Evolutionary conservation across 2,329 filamentous ascomycete species (phyloP).

Genomic region (Ascochyta pisi): DNA sequence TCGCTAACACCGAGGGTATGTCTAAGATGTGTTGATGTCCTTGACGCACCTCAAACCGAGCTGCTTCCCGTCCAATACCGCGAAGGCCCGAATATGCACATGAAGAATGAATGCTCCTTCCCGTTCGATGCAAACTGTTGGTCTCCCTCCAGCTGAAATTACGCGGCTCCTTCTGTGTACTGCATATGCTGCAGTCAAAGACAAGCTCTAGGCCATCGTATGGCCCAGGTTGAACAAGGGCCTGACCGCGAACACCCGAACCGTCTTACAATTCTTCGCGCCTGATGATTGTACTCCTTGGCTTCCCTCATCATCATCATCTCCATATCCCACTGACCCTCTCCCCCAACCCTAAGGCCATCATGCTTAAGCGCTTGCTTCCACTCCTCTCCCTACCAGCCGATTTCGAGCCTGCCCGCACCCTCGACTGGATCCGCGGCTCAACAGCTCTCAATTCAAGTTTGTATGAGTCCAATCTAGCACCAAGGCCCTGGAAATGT

Average conservation of each 20-base stretch:
- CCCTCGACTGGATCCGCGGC: conserved; percentile 23
- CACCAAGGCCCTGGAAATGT: conserved; percentile 34
- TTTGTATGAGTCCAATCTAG: conserved; percentile 29
- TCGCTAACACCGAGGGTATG: conserved; percentile 10
- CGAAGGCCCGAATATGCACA: neutral
- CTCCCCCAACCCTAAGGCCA: conserved; percentile 34
- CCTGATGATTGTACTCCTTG: neutral
- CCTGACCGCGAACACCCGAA: neutral
- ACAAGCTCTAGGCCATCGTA: neutral
- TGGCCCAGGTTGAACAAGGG: neutral
- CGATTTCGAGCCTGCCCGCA: conserved; percentile 3
- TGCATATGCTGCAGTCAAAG: neutral
- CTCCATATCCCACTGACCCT: conserved; percentile 38
- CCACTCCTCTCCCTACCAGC: conserved; percentile 29
- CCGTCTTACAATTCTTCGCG: neutral
- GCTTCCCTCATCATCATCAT: neutral
- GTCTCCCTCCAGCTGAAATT: neutral
- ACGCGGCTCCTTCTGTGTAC: neutral
- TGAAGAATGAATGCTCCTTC: neutral
- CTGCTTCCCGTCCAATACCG: neutral
- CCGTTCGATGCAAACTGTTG: neutral
- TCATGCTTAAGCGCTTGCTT: conserved; percentile 32
- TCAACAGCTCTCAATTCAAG: conserved; percentile 38
- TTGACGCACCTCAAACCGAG: neutral
- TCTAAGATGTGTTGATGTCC: neutral